Conservation (phyloP, 1,139 yeast genomes). For the Kodamaea arcana region DNA sequence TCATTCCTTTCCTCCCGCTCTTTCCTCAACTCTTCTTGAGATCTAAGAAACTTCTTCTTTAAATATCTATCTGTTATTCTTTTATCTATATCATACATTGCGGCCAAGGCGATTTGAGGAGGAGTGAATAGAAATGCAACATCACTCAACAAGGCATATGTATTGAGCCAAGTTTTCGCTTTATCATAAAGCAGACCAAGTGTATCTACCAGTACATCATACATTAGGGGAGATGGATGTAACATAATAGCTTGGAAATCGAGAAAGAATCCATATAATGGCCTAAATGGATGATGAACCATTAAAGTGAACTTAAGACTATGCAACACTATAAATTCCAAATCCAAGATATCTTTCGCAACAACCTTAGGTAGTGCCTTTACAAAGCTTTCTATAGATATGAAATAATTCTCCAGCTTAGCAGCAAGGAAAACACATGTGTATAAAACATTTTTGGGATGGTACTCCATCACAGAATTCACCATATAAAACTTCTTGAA, state of each 20-base stretch:
- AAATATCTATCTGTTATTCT: conserved; percentile 65
- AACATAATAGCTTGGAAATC: conserved; percentile 70
- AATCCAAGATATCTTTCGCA: conserved; percentile 62
- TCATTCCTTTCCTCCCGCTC: conserved; percentile 2
- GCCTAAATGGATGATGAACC: conserved; percentile 84
- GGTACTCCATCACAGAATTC: conserved; percentile 79
- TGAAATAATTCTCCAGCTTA: conserved; percentile 85
- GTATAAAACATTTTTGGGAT: conserved; percentile 77
- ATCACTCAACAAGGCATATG: conserved; percentile 65
- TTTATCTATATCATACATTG: conserved; percentile 63
- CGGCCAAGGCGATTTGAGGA: conserved; percentile 91
- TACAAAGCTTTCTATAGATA: conserved; percentile 79
- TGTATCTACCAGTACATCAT: conserved; percentile 39
- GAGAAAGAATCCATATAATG: conserved; percentile 86
- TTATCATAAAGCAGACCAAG: conserved; percentile 59
- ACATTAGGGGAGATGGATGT: conserved; percentile 32
- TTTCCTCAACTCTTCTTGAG: conserved; percentile 11
- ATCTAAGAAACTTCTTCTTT: conserved; percentile 46
- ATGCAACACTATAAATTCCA: conserved; percentile 75
- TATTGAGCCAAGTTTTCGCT: conserved; percentile 62
- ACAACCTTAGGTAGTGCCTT: conserved; percentile 63
- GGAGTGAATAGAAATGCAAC: conserved; percentile 79
- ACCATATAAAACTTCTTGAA: conserved; percentile 75
- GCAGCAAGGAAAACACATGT: conserved; percentile 91
- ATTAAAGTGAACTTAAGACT: conserved; percentile 72